These are phyloP conservation scores for Linderina pennispora DNA, from an alignment of 192 early-diverging fungal genomes.

Conservation along the genomic window DNA sequence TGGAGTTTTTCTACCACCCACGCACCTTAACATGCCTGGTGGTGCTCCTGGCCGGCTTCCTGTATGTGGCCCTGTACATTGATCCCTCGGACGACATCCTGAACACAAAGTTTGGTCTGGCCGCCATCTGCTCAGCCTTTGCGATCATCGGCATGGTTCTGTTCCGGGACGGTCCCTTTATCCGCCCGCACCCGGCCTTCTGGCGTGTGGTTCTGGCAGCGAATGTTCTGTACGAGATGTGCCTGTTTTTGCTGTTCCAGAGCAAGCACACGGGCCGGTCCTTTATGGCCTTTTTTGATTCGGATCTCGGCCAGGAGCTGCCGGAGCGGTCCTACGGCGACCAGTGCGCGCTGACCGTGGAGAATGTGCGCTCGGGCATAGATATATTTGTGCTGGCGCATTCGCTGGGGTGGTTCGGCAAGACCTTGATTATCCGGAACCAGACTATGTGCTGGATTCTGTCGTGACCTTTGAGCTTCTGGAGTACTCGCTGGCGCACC, in stretches of 20 bases:
- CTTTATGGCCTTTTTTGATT: constrained; percentile 75
- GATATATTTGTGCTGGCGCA: constrained; percentile 95
- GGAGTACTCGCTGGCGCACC: constrained; percentile 94
- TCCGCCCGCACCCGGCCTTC: constrained; percentile 88
- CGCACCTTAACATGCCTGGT: constrained; percentile 37
- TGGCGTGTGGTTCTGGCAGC: constrained; percentile 85
- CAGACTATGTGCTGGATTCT: constrained; percentile 96
- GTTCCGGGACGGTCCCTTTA: constrained; percentile 91
- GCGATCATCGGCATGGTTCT: constrained; percentile 80
- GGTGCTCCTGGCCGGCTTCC: constrained; percentile 33
- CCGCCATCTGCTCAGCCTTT: constrained; percentile 52
- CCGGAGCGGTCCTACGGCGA: constrained; percentile 94
- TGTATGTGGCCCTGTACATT: constrained; percentile 38
- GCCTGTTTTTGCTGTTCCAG: constrained; percentile 89
- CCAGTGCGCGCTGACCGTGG: constrained; percentile 71
- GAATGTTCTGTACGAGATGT: constrained; percentile 83
- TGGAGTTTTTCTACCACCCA: constrained; percentile 44
- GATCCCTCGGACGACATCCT: constrained; percentile 44
- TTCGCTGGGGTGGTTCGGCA: constrained; percentile 89
- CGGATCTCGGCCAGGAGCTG: constrained; percentile 67
- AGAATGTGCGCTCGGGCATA: constrained; percentile 74
- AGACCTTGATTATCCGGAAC: constrained; percentile 89
- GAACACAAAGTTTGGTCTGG: constrained; percentile 42
- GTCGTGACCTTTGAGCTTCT: constrained; percentile 92
- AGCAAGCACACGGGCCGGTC: constrained; percentile 80